A percentile compares a stretch with the other conserved stretches of the same genome.
Conservation (phyloP, 306 rosid genomes). For the Astragalus membranaceus region DNA sequence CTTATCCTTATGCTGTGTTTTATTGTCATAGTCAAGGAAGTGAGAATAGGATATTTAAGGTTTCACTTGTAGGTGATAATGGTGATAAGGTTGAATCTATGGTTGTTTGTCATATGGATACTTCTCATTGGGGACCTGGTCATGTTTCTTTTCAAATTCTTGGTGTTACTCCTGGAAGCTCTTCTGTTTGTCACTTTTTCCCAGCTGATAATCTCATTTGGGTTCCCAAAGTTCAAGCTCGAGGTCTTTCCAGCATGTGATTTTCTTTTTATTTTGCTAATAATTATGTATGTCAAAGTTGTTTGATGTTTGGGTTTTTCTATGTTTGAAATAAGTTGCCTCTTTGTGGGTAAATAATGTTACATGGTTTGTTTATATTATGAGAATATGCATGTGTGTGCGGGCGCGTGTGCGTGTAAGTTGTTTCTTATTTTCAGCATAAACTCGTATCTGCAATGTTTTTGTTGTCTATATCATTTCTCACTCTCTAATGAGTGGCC, state of each 20-base stretch:
- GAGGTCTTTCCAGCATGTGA: slow-evolving; percentile 14
- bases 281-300: not conserved
- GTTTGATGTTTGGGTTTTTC: not conserved
- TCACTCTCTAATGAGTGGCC: too few relatives aligned
- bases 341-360: not conserved
- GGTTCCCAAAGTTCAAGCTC: slow-evolving; percentile 30
- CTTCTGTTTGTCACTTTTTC: slow-evolving; percentile 79
- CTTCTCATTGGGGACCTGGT: slow-evolving; percentile 57
- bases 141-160: slow-evolving; percentile 67
- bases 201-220: slow-evolving; percentile 60
- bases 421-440: too few relatives aligned
- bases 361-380: not conserved
- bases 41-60: slow-evolving; percentile 39
- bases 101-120: slow-evolving; percentile 74
- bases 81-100: slow-evolving; percentile 57
- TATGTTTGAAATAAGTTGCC: not conserved
- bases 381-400: too few relatives aligned
- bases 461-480: too few relatives aligned
- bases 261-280: not conserved
- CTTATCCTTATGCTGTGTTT: slow-evolving; percentile 67
- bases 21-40: slow-evolving; percentile 59
- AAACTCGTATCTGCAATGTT: too few relatives aligned
- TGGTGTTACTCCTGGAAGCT: slow-evolving; percentile 41
- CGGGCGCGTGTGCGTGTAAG: too few relatives aligned
- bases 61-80: slow-evolving; percentile 49